Base-by-base conservation (phyloP, 306 rosid species). In the Mimosa pudica region DNA sequence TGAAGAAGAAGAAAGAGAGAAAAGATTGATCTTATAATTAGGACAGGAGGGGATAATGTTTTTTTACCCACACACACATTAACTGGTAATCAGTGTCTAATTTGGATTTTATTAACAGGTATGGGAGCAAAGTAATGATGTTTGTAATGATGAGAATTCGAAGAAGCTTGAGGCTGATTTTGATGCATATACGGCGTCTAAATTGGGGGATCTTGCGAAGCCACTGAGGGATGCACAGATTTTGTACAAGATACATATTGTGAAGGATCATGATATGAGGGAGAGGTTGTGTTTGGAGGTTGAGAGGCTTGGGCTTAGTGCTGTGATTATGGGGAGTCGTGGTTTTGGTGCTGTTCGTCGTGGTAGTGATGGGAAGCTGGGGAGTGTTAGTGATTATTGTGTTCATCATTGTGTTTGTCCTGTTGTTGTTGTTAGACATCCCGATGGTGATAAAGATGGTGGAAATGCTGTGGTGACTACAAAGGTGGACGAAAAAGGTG, bases 401-500 rank as follows among this genome's bases (percentile, higher is more conserved):
- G 99, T 95, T 0, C 95, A 95, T 74, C 99, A 95, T 84, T 95
- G 97, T 7, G 98, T 92, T 24, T 95, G 99, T 30, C 99, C 99
- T 1, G 99, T 95, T 2, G 98, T 95, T 7, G 98, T 95, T 10
- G 97, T 95, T 7, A 93, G 99, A 17, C 90, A 90, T 82, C 98
- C 97, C 0, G 99, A 95, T 0, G 99, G 90, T 71, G 87, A 85
- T 71, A 88, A 85, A 83, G 97, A 91, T 1, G 73, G 55, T 6
- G 84, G 45, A 38, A 18, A 55, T 54, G 87, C 86, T 4, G 86
- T 80, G 13, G 86, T 83, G 70, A 58, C 82, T 1, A 76, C 61
- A 48, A 88, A 89, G 80, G 87, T 77, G 65, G 73, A 74, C 30
- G 91, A 84, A 7, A 88, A 83, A 38, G 90, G 69, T 0, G 88